phyloP scores from a whole-genome alignment of 805 yeast genomes.

The Maudiozyma barnettii region DNA sequence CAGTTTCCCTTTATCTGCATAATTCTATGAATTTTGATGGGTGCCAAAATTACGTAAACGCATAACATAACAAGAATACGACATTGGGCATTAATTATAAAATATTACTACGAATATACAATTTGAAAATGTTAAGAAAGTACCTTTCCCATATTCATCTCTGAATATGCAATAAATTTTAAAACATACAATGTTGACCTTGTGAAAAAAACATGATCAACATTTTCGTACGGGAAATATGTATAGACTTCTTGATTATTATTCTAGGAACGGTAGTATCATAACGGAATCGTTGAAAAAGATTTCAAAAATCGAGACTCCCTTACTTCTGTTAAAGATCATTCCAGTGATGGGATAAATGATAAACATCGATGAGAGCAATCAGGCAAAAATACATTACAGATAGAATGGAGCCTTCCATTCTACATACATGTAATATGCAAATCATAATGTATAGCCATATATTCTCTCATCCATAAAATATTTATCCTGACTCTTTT shows the following conservation, averaged over 20 bases:
- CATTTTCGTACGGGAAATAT: slow-evolving; percentile 16
- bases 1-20: no score
- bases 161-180: slow-evolving; percentile 3
- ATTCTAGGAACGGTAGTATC: slow-evolving; percentile 16
- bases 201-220: neutral
- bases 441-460: no score
- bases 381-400: no score
- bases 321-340: neutral
- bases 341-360: neutral
- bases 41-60: no score
- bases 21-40: no score
- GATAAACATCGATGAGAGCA: no score
- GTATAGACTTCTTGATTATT: slow-evolving; percentile 18
- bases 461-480: no score
- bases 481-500: no score
- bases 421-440: no score
- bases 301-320: neutral
- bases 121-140: slow-evolving; percentile 13
- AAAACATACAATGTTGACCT: slow-evolving; percentile 4
- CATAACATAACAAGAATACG: no score
- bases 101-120: neutral
- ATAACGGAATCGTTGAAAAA: slow-evolving; percentile 3
- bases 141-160: slow-evolving; percentile 15
- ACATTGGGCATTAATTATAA: neutral
- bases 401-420: no score